These are phyloP conservation scores for Jacaranda mimosifolia DNA, from an alignment of 257 asterid species.

Conservation along the genomic window DNA sequence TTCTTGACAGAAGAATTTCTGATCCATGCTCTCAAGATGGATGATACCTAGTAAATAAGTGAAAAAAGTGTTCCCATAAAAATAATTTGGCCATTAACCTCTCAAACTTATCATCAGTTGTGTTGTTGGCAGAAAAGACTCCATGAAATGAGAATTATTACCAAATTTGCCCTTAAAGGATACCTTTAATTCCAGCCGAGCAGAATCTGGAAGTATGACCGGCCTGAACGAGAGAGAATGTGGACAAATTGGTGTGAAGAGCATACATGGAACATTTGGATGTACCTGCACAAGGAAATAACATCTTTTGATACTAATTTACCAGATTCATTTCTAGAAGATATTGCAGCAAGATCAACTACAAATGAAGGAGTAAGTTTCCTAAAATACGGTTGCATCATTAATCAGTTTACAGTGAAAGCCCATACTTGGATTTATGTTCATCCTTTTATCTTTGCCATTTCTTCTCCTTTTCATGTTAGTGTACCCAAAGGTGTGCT, in stretches of 20 bases:
- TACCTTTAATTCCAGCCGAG: conserved; percentile 94
- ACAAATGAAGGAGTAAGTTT: not conserved
- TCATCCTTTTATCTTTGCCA: not conserved
- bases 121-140: not conserved
- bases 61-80: no score
- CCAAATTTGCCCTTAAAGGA: conserved; percentile 19
- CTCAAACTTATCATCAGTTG: not conserved
- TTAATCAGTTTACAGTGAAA: not conserved
- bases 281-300: conserved; percentile 73
- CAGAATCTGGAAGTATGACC: conserved; percentile 99
- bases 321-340: not conserved
- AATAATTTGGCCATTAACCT: no score
- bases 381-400: not conserved
- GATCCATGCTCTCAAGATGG: not conserved
- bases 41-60: not conserved
- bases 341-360: conserved; percentile 16
- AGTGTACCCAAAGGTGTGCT: not conserved
- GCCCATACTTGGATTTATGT: not conserved
- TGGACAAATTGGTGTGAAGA: conserved; percentile 96
- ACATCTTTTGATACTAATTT: conserved; percentile 6
- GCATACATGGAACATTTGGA: conserved; percentile 99
- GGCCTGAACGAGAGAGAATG: conserved; percentile 99
- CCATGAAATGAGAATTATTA: conserved; percentile 10
- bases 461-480: not conserved
- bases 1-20: not conserved